Conservation (phyloP, 2,329 filamentous ascomycete genomes). For the Phialophora verrucosa region DNA sequence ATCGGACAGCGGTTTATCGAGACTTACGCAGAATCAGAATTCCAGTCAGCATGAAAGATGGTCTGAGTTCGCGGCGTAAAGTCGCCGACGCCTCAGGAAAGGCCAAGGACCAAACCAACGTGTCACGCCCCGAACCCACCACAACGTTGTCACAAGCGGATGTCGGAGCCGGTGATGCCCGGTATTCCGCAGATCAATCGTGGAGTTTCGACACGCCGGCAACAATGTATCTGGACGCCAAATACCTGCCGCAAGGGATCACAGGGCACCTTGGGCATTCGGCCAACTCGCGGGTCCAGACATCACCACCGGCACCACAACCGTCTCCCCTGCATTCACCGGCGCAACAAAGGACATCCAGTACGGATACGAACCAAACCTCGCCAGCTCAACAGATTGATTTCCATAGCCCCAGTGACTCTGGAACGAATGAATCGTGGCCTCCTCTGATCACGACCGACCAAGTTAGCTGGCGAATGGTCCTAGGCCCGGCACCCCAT, state of each 20-base stretch:
- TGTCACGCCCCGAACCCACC: neutral
- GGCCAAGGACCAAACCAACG: neutral
- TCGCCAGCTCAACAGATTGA: slow-evolving; percentile 30
- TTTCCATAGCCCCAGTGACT: slow-evolving; percentile 36
- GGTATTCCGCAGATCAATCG: slow-evolving; percentile 20
- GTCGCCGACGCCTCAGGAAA: neutral
- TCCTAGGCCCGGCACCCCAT: slow-evolving; percentile 11
- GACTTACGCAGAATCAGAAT: slow-evolving; percentile 42
- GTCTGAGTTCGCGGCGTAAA: slow-evolving; percentile 1
- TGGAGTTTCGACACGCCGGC: slow-evolving; percentile 38
- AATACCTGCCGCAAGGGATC: slow-evolving; percentile 1
- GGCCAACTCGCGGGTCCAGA: neutral
- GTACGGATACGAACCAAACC: slow-evolving; percentile 17
- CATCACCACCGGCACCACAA: slow-evolving; percentile 11
- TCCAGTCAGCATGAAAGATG: slow-evolving; percentile 39
- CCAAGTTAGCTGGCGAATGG: slow-evolving; percentile 33
- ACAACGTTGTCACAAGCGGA: neutral
- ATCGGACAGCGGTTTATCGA: slow-evolving; percentile 45
- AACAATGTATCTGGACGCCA: slow-evolving; percentile 27
- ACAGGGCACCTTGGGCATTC: neutral
- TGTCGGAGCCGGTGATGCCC: neutral
- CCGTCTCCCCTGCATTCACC: slow-evolving; percentile 11
- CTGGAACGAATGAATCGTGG: slow-evolving; percentile 36
- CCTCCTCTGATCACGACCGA: slow-evolving; percentile 33
- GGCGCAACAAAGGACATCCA: slow-evolving; percentile 11